Conservation (phyloP, 2,329 filamentous ascomycete genomes). For the Seiridium unicorne region DNA sequence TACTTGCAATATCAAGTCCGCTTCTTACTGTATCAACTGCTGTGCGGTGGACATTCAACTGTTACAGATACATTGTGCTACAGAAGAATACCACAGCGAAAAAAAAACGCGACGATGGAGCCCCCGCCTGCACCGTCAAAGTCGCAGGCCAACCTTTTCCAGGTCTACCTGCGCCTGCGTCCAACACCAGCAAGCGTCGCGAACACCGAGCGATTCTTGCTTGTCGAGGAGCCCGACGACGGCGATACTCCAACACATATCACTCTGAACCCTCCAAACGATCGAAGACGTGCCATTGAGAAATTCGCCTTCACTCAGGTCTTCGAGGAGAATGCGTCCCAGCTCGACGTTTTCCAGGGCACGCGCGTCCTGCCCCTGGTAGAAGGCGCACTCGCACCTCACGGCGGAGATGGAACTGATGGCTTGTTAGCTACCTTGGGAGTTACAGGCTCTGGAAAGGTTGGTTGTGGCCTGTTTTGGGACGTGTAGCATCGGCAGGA, state of each 20-base stretch:
- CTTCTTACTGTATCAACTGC: too few relatives aligned
- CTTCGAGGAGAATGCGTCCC: conserved; percentile 81
- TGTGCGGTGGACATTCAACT: too few relatives aligned
- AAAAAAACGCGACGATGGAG: conserved; percentile 33
- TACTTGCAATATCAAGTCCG: not conserved
- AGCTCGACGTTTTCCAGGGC: conserved; percentile 83
- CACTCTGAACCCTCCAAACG: conserved; percentile 76
- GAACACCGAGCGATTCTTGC: conserved; percentile 68
- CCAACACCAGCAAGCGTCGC: conserved; percentile 53
- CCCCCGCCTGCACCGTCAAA: conserved; percentile 37
- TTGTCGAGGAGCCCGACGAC: conserved; percentile 62
- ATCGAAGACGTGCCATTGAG: conserved; percentile 85
- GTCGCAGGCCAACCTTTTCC: conserved; percentile 62
- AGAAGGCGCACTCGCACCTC: conserved; percentile 73
- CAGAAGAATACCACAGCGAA: not conserved
- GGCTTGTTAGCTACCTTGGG: conserved; percentile 88
- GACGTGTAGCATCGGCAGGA: too few relatives aligned
- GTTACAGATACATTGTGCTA: not conserved
- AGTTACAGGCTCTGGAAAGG: conserved; percentile 95
- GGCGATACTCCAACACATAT: conserved; percentile 63
- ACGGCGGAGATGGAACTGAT: conserved; percentile 78
- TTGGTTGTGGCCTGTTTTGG: conserved; percentile 32
- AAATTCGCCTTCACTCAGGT: conserved; percentile 93
- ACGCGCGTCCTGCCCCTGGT: conserved; percentile 74
- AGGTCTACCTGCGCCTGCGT: conserved; percentile 85